Base-by-base conservation (phyloP, 805 yeast species). In the Blastobotrys muscicola region DNA sequence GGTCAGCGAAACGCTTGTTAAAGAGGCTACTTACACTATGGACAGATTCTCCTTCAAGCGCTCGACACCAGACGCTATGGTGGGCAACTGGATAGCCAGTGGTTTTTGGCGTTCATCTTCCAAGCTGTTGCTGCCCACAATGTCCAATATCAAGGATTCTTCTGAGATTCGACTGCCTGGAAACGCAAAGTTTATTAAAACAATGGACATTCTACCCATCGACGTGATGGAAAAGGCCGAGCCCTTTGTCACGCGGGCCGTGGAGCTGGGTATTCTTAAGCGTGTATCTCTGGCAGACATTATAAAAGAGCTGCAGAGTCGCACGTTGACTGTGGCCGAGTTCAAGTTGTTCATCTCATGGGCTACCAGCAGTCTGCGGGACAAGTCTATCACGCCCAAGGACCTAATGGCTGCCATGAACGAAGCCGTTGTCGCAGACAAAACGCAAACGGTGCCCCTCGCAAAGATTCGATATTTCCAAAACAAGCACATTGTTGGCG, bases 61-160 rank as follows among this genome's bases (percentile, higher is more conserved):
- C 8, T 60, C 68, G 2, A 58, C 67, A 2, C 70, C 70, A 2
- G 69, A 66, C 41, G 45, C 53, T 1, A 31, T 46, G 9, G 59
- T 66, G 5, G 70, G 69, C 2, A 50, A 51, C 14, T 52, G 51
- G 42, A 50, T 66, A 13, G 52, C 58, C 1, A 41, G 55, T 3
- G 70, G 70, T 3, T 66, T 66, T 45, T 66, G 68, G 68, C 44
- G 50, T 7, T 51, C 59, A 11, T 53, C 61, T 3, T 35, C 30
- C 3, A 41, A 50, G 5, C 50, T 61, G 2, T 53, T 62, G 1
- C 45, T 66, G 5, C 62, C 65, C 2, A 50, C 66, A 1, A 48
- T 56, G 8, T 48, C 52, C 30, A 69, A 68, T 1, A 47, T 66
- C 11, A 38, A 47, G 34, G 53, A 60, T 3, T 56, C 62, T 3